phyloP scores from a whole-genome alignment of 768 basidiomycete genomes.

The Tylopilus felleus region DNA sequence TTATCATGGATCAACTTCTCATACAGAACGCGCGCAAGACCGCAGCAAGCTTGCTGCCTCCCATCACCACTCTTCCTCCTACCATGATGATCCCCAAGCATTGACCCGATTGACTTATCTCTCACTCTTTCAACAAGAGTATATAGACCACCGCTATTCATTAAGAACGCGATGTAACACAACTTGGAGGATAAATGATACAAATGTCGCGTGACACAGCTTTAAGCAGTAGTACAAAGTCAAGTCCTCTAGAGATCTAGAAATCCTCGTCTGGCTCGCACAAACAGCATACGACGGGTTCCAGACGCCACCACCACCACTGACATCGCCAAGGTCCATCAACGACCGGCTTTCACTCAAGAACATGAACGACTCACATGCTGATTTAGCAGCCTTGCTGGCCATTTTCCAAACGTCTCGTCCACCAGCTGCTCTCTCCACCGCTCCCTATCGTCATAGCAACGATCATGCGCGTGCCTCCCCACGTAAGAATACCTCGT shows the following conservation, averaged over 20 bases:
- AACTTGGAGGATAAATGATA: slow-evolving; percentile 13
- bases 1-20: slow-evolving; percentile 90
- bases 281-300: slow-evolving; percentile 61
- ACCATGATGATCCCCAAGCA: slow-evolving; percentile 75
- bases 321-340: slow-evolving; percentile 26
- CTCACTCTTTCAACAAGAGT: slow-evolving; percentile 3
- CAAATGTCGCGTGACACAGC: slow-evolving; percentile 4
- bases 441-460: slow-evolving; percentile 26
- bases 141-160: not conserved
- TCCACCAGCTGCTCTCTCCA: slow-evolving; percentile 47
- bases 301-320: slow-evolving; percentile 87
- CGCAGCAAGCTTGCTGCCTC: slow-evolving; percentile 74
- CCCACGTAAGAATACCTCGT: slow-evolving; percentile 17
- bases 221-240: not conserved
- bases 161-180: not conserved
- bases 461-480: slow-evolving; percentile 19
- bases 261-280: slow-evolving; percentile 54
- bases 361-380: slow-evolving; percentile 46
- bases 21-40: slow-evolving; percentile 82
- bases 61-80: slow-evolving; percentile 83
- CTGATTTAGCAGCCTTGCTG: slow-evolving; percentile 61
- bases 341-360: not conserved
- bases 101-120: slow-evolving; percentile 6
- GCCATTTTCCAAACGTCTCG: slow-evolving; percentile 62
- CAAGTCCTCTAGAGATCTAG: not conserved